Conservation (phyloP, 129 eudicot species). For the Ambrosia trifida region DNA sequence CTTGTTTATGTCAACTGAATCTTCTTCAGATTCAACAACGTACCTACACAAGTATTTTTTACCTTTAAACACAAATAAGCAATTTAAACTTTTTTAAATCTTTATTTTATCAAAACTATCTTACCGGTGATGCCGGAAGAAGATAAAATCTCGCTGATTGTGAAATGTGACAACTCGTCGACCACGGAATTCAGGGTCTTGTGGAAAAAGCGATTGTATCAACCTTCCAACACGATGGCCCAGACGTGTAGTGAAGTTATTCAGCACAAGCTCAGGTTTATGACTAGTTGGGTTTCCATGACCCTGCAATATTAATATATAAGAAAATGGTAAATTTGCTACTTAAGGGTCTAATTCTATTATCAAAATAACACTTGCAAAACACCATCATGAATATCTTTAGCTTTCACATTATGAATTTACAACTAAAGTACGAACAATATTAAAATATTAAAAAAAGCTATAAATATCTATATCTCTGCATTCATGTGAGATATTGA, state of each 20-base stretch:
- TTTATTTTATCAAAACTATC: background rate
- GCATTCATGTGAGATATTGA: background rate
- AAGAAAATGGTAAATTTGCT: background rate
- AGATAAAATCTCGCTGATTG: slow-evolving; percentile 92
- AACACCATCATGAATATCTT: background rate
- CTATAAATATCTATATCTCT: background rate
- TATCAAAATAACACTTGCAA: background rate
- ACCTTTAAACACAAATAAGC: background rate
- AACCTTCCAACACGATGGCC: slow-evolving; percentile 97
- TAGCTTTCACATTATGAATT: background rate
- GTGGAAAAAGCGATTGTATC: slow-evolving; percentile 92
- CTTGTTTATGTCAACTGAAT: slow-evolving; percentile 38
- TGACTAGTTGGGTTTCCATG: slow-evolving; percentile 97
- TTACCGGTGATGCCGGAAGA: slow-evolving; percentile 97
- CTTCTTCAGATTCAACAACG: slow-evolving; percentile 72
- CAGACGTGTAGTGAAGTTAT: slow-evolving; percentile 83
- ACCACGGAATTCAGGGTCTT: slow-evolving; percentile 85
- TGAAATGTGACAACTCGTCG: slow-evolving; percentile 95
- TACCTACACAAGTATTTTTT: slow-evolving; percentile 43
- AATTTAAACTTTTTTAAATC: background rate
- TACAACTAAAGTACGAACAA: background rate
- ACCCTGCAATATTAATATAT: slow-evolving; percentile 51
- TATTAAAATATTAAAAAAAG: background rate
- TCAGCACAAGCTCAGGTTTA: slow-evolving; percentile 84
- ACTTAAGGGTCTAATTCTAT: background rate